These are phyloP conservation scores for Phialocephala sp. DNA, from an alignment of 2,329 filamentous ascomycete genomes.

Conservation along the genomic window DNA sequence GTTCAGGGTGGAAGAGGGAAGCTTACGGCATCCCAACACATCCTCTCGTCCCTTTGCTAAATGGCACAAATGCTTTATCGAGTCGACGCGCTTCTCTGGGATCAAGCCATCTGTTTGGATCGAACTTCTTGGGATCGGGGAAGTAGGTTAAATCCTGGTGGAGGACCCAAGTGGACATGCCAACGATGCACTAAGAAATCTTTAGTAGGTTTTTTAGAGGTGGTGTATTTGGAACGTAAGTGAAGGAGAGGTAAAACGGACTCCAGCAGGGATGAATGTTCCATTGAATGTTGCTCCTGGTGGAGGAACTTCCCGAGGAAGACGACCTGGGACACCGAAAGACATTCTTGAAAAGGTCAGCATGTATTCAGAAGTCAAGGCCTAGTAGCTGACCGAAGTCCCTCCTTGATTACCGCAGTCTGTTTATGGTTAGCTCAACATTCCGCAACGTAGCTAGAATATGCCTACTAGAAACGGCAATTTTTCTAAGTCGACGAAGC, in stretches of 20 bases:
- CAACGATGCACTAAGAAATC: slow-evolving; percentile 31
- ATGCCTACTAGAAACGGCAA: slow-evolving; percentile 44
- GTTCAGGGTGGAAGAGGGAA: not conserved
- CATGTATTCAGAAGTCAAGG: no score
- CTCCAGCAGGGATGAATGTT: slow-evolving; percentile 42
- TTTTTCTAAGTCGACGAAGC: slow-evolving; percentile 43
- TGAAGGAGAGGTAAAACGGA: slow-evolving; percentile 20
- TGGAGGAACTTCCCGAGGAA: slow-evolving; percentile 44
- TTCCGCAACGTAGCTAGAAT: not conserved
- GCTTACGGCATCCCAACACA: slow-evolving; percentile 29
- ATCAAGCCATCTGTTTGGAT: slow-evolving; percentile 45
- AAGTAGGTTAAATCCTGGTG: slow-evolving; percentile 44
- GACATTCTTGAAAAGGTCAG: slow-evolving; percentile 30
- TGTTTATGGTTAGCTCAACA: not conserved
- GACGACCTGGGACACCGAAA: slow-evolving; percentile 43
- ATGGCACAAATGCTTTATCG: slow-evolving; percentile 45
- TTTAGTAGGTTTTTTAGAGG: slow-evolving; percentile 39
- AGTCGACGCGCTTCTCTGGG: slow-evolving; percentile 28
- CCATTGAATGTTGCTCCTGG: slow-evolving; percentile 44
- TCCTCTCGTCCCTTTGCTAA: slow-evolving; percentile 22
- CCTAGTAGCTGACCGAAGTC: slow-evolving; percentile 2
- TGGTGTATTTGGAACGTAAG: slow-evolving; percentile 27
- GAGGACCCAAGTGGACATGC: slow-evolving; percentile 45
- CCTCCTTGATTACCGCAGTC: slow-evolving; percentile 37
- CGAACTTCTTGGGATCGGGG: slow-evolving; percentile 43